Evolutionary conservation across 1,284 basidiomycete genomes (phyloP).

Genomic region (Cryptococcus deneoformans): DNA sequence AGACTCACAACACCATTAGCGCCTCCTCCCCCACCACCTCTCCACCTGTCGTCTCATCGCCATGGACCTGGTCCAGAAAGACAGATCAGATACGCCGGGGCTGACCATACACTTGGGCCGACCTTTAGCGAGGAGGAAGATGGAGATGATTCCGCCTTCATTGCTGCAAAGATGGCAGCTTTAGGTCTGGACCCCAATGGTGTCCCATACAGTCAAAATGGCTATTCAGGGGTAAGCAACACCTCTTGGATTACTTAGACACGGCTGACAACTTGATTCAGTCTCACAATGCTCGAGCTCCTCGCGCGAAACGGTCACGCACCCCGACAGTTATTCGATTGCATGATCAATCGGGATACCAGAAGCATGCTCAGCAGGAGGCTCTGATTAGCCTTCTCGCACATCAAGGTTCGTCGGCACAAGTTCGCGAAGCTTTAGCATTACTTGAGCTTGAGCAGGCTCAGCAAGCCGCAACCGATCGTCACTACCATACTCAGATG

Average conservation of each 20-base stretch:
- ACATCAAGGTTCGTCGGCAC: constrained; percentile 16
- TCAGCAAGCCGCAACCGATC: constrained; percentile 19
- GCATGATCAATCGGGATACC: background rate
- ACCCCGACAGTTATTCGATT: background rate
- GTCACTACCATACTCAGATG: constrained; percentile 10
- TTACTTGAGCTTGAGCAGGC: constrained; percentile 26
- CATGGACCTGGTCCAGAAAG: constrained; percentile 11
- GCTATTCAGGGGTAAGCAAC: constrained; percentile 5
- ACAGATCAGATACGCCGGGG: constrained; percentile 25
- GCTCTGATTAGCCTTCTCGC: constrained; percentile 18
- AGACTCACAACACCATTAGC: constrained; percentile 21
- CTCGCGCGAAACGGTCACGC: background rate
- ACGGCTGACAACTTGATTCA: background rate
- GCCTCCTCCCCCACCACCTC: constrained; percentile 19
- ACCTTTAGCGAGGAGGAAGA: constrained; percentile 45
- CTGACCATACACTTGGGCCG: constrained; percentile 41
- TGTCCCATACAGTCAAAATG: constrained; percentile 14
- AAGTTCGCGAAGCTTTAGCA: constrained; percentile 24
- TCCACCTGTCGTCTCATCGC: constrained; percentile 12
- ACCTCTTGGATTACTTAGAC: background rate
- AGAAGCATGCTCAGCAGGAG: constrained; percentile 14
- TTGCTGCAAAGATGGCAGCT: constrained; percentile 40
- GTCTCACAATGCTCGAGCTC: background rate
- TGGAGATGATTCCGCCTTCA: constrained; percentile 42
- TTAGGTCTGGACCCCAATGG: constrained; percentile 28